Percentiles rank a stretch among this genome's conserved stretches.
phyloP scores from a whole-genome alignment of 192 early-diverging fungal genomes.

The Coemansia sp. region DNA sequence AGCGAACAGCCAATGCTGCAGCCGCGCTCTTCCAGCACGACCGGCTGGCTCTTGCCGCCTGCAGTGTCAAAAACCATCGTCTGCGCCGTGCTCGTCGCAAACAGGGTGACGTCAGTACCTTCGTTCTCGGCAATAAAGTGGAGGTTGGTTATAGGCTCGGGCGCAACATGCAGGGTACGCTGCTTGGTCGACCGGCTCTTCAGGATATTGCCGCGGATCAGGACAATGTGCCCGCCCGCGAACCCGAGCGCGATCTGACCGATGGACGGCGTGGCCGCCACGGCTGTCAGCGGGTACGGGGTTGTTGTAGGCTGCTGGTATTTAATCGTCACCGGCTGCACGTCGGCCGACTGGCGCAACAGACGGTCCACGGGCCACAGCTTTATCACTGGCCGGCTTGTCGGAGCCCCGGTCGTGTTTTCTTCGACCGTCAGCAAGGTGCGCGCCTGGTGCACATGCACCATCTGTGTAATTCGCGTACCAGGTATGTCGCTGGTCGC shows the following conservation, averaged over 20 bases:
- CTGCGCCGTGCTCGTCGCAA: conserved; percentile 31
- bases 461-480: conserved; percentile 74
- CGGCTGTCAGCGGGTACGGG: conserved; percentile 44
- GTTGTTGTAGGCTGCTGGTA: conserved; percentile 28
- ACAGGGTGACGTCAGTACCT: conserved; percentile 19
- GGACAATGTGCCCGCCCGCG: conserved; percentile 83
- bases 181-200: conserved; percentile 72
- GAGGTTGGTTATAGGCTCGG: conserved; percentile 79
- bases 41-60: conserved; percentile 22
- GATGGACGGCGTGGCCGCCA: conserved; percentile 53
- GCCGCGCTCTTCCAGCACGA: conserved; percentile 76
- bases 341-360: conserved; percentile 28
- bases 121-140: conserved; percentile 14
- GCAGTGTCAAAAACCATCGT: conserved; percentile 45
- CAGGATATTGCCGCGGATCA: conserved; percentile 76
- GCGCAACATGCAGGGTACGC: conserved; percentile 75
- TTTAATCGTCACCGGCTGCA: conserved; percentile 30
- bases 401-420: conserved; percentile 23
- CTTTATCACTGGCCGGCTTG: conserved; percentile 26
- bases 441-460: conserved; percentile 71
- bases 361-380: conserved; percentile 44
- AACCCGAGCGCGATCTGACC: conserved; percentile 89
- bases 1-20: conserved; percentile 69
- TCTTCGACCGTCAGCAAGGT: conserved; percentile 67
- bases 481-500: conserved; percentile 49